Base-by-base conservation (phyloP, 192 early-diverging fungal species). In the Linnemannia hyalina region DNA sequence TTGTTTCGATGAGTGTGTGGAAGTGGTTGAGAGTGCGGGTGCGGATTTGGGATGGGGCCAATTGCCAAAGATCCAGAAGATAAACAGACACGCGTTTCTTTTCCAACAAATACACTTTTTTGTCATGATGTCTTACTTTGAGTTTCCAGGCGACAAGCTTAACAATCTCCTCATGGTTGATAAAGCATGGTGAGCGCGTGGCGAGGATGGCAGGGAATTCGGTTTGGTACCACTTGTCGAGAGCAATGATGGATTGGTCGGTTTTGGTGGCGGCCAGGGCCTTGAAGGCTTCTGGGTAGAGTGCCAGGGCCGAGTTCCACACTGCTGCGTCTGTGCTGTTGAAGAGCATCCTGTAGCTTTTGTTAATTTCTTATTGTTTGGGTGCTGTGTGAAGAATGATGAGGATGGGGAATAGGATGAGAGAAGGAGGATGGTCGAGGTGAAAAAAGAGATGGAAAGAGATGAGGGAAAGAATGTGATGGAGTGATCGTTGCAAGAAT, bases 141-240 rank as follows among this genome's bases (percentile, higher is more conserved):
- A 86, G 83, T 42, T 86, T 86, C 83, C 83, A 80, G 0, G 83
- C 80, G 63, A 86, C 80, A 63, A 86, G 78, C 41, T 74, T 46
- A 47, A 79, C 80, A 40, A 86, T 79, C 71, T 86, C 83, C 0
- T 76, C 44, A 2, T 79, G 80, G 36, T 73, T 49, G n/a, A 86
- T 80, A 49, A n/a, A 74, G 18, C 22, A 32, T 4, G 78, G 83
- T 1, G 54, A 63, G 5, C 83, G 78, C 0, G 68, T 18, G 29
- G 13, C 32, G 38, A 86, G 79, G 46, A 77, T 32, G 0, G 32
- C n/a, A 13, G 83, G 83, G 7, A 86, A 40, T 2, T 74, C 73
- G 44, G 13, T 57, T 36, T 86, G 83, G 75, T 80, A 86, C 83
- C 83, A 86, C 15, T 77, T 15, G 32, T 86, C 83, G 32, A 86